Conservation (phyloP, 2,329 filamentous ascomycete genomes). For the Drechslera avenae region DNA sequence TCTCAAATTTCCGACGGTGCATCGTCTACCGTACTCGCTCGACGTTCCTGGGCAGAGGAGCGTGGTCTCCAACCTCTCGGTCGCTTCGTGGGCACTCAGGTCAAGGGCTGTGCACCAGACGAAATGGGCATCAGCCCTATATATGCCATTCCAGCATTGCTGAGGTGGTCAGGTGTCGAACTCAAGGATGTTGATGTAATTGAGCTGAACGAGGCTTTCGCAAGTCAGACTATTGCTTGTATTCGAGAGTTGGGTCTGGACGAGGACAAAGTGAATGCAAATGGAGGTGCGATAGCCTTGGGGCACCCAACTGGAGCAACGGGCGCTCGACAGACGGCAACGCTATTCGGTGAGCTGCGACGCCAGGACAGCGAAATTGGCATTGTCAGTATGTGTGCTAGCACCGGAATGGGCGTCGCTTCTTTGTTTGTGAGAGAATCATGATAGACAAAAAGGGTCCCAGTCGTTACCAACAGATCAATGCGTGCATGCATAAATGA, state of each 20-base stretch:
- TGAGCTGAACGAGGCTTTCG: slow-evolving; percentile 96
- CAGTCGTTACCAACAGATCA: background rate
- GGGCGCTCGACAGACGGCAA: slow-evolving; percentile 80
- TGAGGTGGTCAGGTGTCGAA: slow-evolving; percentile 74
- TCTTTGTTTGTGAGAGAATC: slow-evolving; percentile 41
- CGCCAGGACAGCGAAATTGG: slow-evolving; percentile 75
- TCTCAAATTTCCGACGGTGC: slow-evolving; percentile 94
- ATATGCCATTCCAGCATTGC: slow-evolving; percentile 75
- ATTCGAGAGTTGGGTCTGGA: slow-evolving; percentile 68
- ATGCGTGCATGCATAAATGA: too few species aligned
- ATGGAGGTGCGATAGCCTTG: slow-evolving; percentile 80
- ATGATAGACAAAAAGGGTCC: slow-evolving; percentile 2
- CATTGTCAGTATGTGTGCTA: slow-evolving; percentile 82
- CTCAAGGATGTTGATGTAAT: slow-evolving; percentile 85
- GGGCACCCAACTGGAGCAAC: slow-evolving; percentile 80
- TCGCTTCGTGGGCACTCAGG: slow-evolving; percentile 92
- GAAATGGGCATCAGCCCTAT: slow-evolving; percentile 95
- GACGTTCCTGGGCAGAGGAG: slow-evolving; percentile 83
- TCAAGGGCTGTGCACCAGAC: slow-evolving; percentile 85
- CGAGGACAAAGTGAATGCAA: slow-evolving; percentile 76
- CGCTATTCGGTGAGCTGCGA: slow-evolving; percentile 71
- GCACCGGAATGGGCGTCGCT: slow-evolving; percentile 40
- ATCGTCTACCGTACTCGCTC: slow-evolving; percentile 88
- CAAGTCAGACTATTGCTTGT: slow-evolving; percentile 95
- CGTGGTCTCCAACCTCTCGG: slow-evolving; percentile 87